Evolutionary conservation across 225 moss, liverwort and hornwort genomes (phyloP), one percentile per base, ranked within the genome.

Genomic region (Antitrichia curtipendula): DNA sequence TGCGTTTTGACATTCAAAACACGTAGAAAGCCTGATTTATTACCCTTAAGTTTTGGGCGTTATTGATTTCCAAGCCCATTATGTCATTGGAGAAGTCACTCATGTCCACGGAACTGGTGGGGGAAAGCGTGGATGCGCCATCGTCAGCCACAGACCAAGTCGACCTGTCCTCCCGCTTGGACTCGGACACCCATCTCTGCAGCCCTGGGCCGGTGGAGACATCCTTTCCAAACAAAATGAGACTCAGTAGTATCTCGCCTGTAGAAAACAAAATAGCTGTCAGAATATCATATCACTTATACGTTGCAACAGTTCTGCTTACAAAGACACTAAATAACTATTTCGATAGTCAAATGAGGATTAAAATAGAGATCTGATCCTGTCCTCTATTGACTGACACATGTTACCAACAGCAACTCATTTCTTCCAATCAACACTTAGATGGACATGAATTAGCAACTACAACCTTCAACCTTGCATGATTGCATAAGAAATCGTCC

Each of bases 171-270:
- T 78, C 65, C 52, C 59, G 84, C 70, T 68, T 90, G 64, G 89
- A 90, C 53, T 92, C 89, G 13, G 79, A 53, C 64, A 89, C 49
- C 84, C 77, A 85, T 85, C 81, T 87, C 71, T 87, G 87, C 52
- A 88, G 61, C 52, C 74, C 66, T 73, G 86, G 69, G 74, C 83
- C 83, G 53, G 87, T 74, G 43, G 85, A 87, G 72, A 85, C 82
- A 91, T 91, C 92, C 85, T 91, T 91, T 79, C 93, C 93, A 52
- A 94, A 94, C 58, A 94, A 71, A 82, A 87, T 85, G 69, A 94
- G 89, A 81, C 88, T 91, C 19, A 94, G 91, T 20, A 94, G 66
- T 78, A 94, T 91, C 60, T 88, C 92, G 40, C 93, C 93, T 94
- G 81, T 81, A 50, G 50, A 50, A 54, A 11, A 85, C 73, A 17